phyloP scores from a whole-genome alignment of 164 flowering plant genomes.

The Tetracentron sinense region DNA sequence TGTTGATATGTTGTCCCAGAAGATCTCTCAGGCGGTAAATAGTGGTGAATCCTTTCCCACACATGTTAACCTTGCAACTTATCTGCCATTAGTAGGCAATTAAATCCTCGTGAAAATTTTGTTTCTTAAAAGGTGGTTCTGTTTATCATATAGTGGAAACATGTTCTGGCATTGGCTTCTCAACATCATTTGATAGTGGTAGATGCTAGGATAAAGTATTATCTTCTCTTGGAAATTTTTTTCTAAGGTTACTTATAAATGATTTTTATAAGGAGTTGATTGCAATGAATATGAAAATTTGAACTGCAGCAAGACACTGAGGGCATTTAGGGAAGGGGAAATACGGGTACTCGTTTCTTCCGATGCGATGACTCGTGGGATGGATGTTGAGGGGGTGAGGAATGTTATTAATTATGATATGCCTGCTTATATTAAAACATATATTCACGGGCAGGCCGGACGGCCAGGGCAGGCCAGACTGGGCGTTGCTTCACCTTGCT shows the following conservation, averaged over 20 bases:
- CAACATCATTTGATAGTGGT: background rate
- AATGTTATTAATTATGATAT: conserved; percentile 82
- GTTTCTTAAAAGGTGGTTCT: background rate
- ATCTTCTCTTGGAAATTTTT: too few relatives aligned
- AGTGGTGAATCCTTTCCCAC: too few relatives aligned
- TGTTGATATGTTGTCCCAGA: too few relatives aligned
- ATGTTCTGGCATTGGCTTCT: background rate
- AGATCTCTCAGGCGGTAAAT: too few relatives aligned
- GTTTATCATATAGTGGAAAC: background rate
- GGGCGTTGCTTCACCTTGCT: conserved; percentile 86
- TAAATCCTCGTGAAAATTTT: too few relatives aligned
- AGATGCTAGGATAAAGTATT: background rate
- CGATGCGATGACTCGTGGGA: conserved; percentile 97
- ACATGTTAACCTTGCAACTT: too few relatives aligned
- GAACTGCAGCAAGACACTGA: conserved; percentile 65
- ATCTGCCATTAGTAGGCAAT: too few relatives aligned
- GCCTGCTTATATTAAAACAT: conserved; percentile 74
- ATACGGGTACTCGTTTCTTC: conserved; percentile 81
- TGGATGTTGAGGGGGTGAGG: conserved; percentile 87
- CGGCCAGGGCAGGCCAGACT: conserved; percentile 86
- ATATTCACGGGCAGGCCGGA: conserved; percentile 90
- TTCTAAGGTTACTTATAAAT: background rate
- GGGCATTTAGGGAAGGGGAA: conserved; percentile 65
- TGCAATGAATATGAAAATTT: conserved; percentile 5
- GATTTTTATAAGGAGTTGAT: background rate